Conservation (phyloP, 108 stramenopile genomes). For the Skeletonema costatum region DNA sequence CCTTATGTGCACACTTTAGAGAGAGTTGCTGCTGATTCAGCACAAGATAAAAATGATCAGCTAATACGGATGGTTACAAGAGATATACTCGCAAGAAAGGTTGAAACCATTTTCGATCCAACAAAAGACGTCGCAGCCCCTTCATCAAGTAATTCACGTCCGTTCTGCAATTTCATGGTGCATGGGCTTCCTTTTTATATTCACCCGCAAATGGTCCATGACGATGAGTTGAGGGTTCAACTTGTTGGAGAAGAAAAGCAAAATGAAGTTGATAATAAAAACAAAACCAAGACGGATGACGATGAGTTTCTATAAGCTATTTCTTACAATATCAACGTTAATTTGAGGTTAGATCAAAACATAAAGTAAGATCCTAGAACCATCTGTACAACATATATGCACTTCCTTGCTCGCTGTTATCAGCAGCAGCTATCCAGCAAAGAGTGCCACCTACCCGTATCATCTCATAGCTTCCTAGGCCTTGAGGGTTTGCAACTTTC, state of each 20-base stretch:
- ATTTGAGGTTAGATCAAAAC: background rate
- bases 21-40: conserved; percentile 14
- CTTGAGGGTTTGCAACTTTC: conserved; percentile 40
- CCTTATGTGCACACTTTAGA: conserved; percentile 81
- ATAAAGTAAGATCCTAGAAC: background rate
- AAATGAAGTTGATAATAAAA: conserved; percentile 10
- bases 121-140: conserved; percentile 50
- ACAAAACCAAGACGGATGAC: conserved; percentile 41
- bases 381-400: background rate
- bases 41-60: background rate
- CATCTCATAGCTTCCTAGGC: background rate
- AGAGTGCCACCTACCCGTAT: background rate
- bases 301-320: conserved; percentile 52
- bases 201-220: conserved; percentile 72
- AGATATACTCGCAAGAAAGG: conserved; percentile 60
- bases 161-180: conserved; percentile 87
- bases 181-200: conserved; percentile 68
- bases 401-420: background rate
- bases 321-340: background rate
- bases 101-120: conserved; percentile 78
- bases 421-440: background rate
- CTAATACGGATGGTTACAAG: conserved; percentile 64
- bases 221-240: conserved; percentile 50
- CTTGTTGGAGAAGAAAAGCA: conserved; percentile 47
- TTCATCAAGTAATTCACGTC: conserved; percentile 57